A percentile compares a stretch with the other conserved stretches of the same genome.
Evolutionary conservation across 495 filamentous ascomycete genomes (phyloP).

Genomic region (Paragyromitra xinjiangensis): DNA sequence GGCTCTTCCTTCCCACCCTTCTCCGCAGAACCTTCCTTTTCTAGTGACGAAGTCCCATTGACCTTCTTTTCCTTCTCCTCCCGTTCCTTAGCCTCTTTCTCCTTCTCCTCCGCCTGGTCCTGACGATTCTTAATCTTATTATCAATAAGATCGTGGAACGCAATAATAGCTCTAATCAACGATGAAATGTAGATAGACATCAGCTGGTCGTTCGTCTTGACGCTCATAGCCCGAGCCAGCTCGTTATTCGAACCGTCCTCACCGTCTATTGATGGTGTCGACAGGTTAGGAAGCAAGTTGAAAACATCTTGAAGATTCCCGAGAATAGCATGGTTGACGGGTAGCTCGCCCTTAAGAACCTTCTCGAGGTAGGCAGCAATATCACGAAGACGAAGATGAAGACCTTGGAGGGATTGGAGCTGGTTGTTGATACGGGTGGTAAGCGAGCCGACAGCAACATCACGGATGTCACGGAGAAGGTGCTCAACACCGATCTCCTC

Average conservation of each 20-base stretch:
- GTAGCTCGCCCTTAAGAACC: constrained; percentile 88
- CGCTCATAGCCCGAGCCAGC: constrained; percentile 90
- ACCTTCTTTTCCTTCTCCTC: constrained; percentile 66
- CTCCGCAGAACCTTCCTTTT: constrained; percentile 71
- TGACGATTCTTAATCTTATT: constrained; percentile 99
- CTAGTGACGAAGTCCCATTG: constrained; percentile 47
- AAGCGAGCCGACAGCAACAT: constrained; percentile 97
- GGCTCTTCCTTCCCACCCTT: constrained; percentile 71
- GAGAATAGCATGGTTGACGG: constrained; percentile 95
- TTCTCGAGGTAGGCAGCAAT: constrained; percentile 96
- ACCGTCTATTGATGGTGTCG: constrained; percentile 72
- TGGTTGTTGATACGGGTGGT: constrained; percentile 97
- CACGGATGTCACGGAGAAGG: constrained; percentile 94
- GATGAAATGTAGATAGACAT: constrained; percentile 97
- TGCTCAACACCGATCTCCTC: constrained; percentile 99
- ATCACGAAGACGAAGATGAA: constrained; percentile 93
- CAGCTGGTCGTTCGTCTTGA: constrained; percentile 99
- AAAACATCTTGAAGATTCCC: constrained; percentile 99
- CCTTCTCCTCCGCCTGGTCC: constrained; percentile 93
- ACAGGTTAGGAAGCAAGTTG: constrained; percentile 96
- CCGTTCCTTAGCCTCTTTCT: constrained; percentile 72
- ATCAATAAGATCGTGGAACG: constrained; percentile 98
- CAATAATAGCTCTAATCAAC: constrained; percentile 95
- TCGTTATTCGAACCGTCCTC: constrained; percentile 76
- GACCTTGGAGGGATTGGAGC: constrained; percentile 93